Conservation (phyloP, 169 alveolate genomes). For the Cryptosporidium canis region DNA sequence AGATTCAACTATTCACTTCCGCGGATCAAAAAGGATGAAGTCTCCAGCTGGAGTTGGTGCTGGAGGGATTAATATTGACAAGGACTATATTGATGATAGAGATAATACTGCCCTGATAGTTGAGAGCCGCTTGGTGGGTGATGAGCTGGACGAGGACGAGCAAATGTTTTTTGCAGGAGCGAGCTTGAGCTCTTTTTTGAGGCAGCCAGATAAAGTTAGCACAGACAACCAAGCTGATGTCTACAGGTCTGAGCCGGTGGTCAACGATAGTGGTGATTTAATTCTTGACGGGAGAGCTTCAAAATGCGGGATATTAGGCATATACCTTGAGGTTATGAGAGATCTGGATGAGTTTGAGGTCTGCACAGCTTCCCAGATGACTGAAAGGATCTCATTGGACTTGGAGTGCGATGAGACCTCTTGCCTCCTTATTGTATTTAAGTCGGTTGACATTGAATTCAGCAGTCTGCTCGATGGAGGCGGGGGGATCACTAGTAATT, state of each 20-base stretch:
- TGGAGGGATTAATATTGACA: background rate
- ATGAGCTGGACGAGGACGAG: background rate
- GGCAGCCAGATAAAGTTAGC: background rate
- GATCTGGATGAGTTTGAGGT: background rate
- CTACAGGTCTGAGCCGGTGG: background rate
- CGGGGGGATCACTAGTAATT: background rate
- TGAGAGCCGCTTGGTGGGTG: background rate
- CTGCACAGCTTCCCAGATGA: background rate
- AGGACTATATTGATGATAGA: conserved; percentile 39
- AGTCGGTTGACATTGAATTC: conserved; percentile 35
- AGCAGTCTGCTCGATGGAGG: background rate
- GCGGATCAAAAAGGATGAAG: background rate
- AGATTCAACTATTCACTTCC: background rate
- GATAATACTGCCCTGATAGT: conserved; percentile 36
- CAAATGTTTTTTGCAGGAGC: background rate
- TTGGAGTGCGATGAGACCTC: background rate
- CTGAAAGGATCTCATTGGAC: background rate
- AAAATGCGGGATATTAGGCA: background rate
- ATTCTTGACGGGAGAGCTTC: background rate
- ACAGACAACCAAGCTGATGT: background rate
- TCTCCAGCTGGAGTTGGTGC: background rate
- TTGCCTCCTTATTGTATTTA: background rate
- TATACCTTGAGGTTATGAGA: background rate
- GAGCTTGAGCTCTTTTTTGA: background rate
- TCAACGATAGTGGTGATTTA: background rate